Base-by-base conservation (phyloP, 2,329 filamentous ascomycete genomes). In the Incumbomyces delicatus region DNA sequence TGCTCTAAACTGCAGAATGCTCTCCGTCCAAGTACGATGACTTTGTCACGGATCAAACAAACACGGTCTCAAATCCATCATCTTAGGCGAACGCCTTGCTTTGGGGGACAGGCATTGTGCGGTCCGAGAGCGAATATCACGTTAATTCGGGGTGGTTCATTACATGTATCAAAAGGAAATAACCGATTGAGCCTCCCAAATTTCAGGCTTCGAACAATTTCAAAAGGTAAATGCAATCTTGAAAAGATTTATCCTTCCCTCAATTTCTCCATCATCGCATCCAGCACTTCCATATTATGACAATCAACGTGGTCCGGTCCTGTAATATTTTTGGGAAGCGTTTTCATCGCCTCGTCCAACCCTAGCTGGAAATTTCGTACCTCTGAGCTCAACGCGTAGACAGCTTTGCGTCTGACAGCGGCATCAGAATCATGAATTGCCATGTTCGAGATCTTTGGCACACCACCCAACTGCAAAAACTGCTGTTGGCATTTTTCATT, bases 331-430 rank as follows among this genome's bases (percentile, higher is more conserved):
- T 75, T 72, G 1, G 81, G 77, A 51, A 88, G 71, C 18, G 74
- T 70, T 62, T 87, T 82, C 67, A 90, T 74, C 20, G 82, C 62
- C 53, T 73, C 73, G 56, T 82, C 74, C 56, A 82, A 66, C 1
- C 66, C 82, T 1, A 87, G 85, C 69, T 95, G 90, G 64, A 87
- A 94, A 65, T 98, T 98, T 62, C 92, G 76, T 46, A 87, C 78
- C 4, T 80, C 84, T 12, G 83, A 90, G 62, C 87, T 95, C 40
- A 98, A 74, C 11, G 90, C 92, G 60, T 88, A 89, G 27, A 94
- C 73, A 12, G 89, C 87, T 75, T 95, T 98, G 64, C 85, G 82
- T 55, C 89, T 76, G 42, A 88, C 85, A 8, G 74, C 72, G 48
- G 73, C 68, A 44, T 76, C 69, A 53, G 81, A 70, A 49, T 79